These are phyloP conservation scores for Fusarium sp. DNA, from an alignment of 2,329 filamentous ascomycete species.

Conservation along the genomic window DNA sequence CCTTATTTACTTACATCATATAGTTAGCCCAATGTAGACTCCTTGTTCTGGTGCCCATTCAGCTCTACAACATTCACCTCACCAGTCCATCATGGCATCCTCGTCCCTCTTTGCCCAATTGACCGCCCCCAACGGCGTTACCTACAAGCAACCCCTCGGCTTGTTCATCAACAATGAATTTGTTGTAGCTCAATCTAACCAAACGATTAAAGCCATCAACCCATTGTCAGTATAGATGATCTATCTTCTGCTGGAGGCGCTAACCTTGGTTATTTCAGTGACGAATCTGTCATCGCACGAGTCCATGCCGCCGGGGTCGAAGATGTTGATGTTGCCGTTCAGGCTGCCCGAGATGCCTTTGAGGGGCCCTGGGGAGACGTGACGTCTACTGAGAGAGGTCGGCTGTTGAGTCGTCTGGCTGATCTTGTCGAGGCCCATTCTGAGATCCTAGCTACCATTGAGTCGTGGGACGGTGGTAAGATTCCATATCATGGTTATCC, in stretches of 20 bases:
- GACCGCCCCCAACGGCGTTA: neutral
- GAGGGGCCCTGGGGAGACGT: neutral
- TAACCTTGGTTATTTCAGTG: neutral
- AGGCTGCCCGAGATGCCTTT: neutral
- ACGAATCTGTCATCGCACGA: neutral
- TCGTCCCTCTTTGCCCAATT: neutral
- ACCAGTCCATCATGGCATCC: neutral
- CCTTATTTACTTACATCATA: neutral
- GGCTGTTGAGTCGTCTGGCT: neutral
- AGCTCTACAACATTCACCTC: neutral
- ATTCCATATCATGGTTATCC: no score
- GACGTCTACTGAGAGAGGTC: neutral
- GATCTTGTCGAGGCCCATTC: neutral
- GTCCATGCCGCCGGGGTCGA: neutral
- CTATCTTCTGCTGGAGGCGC: neutral
- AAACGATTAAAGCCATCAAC: neutral
- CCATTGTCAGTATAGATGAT: neutral
- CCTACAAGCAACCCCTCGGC: neutral
- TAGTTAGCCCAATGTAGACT: neutral
- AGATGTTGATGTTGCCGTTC: neutral
- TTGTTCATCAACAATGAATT: neutral
- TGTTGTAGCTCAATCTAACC: neutral
- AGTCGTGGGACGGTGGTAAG: neutral
- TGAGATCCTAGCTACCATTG: neutral
- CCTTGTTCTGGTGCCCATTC: neutral